phyloP scores from a whole-genome alignment of 225 moss, liverwort and hornwort species.

The Bryum argenteum region DNA sequence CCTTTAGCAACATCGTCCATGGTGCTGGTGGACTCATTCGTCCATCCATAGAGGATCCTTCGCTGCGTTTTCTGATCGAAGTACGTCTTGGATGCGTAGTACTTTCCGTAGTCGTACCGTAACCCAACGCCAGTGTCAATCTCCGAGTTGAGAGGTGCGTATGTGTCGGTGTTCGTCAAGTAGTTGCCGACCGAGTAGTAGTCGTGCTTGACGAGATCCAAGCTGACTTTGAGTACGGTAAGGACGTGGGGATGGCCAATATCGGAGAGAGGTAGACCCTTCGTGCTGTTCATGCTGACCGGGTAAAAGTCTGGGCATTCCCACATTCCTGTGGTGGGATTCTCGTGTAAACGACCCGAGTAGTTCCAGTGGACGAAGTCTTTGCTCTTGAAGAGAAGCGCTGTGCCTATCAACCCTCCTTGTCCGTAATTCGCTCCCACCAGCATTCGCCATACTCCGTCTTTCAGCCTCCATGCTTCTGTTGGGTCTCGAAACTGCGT shows the following conservation, averaged over 20 bases:
- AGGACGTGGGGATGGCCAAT: slow-evolving; percentile 32
- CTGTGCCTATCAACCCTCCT: slow-evolving; percentile 41
- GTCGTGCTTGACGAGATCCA: slow-evolving; percentile 49
- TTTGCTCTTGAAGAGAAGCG: slow-evolving; percentile 52
- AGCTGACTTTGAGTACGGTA: slow-evolving; percentile 57
- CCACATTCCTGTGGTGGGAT: slow-evolving; percentile 65
- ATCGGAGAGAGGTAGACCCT: not conserved
- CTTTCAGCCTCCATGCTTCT: slow-evolving; percentile 55
- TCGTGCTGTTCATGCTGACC: slow-evolving; percentile 19
- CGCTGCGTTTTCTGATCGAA: slow-evolving; percentile 39
- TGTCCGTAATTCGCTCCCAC: slow-evolving; percentile 49
- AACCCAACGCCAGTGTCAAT: slow-evolving; percentile 54
- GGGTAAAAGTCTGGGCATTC: slow-evolving; percentile 70
- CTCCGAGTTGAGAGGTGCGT: slow-evolving; percentile 20
- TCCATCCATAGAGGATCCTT: slow-evolving; percentile 58
- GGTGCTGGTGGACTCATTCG: slow-evolving; percentile 58
- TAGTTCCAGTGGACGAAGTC: slow-evolving; percentile 56
- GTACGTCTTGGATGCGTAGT: slow-evolving; percentile 64
- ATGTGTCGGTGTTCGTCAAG: slow-evolving; percentile 43
- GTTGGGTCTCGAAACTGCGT: slow-evolving; percentile 63
- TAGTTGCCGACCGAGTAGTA: slow-evolving; percentile 64
- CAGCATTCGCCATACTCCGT: slow-evolving; percentile 59
- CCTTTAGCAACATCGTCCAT: slow-evolving; percentile 51
- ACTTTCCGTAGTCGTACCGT: slow-evolving; percentile 71
- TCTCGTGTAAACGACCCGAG: slow-evolving; percentile 34